Evolutionary conservation across 441 rosid genomes (phyloP).

Genomic region (Breynia disticha): DNA sequence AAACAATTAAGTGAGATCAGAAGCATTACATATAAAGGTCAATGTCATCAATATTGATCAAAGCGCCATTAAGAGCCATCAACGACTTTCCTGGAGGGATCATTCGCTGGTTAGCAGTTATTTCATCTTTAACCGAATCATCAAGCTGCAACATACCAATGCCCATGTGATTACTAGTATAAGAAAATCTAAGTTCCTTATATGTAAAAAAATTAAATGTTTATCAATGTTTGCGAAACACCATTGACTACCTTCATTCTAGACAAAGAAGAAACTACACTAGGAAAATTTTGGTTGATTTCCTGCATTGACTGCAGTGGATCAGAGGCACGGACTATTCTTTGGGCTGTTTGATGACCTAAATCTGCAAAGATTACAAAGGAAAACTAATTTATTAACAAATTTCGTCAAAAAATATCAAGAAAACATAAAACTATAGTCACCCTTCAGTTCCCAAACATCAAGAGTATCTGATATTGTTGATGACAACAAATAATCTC

Average conservation of each 20-base stretch:
- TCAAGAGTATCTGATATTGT: conserved; percentile 92
- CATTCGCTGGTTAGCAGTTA: conserved; percentile 89
- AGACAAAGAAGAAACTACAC: conserved; percentile 91
- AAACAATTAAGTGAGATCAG: conserved; percentile 12
- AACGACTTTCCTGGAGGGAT: conserved; percentile 95
- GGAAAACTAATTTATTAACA: conserved; percentile 19
- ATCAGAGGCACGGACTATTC: conserved; percentile 93
- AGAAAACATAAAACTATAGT: conserved; percentile 1
- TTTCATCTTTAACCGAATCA: conserved; percentile 90
- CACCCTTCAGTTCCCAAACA: conserved; percentile 99
- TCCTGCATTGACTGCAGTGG: conserved; percentile 97
- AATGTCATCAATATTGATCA: conserved; percentile 85
- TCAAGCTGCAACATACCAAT: conserved; percentile 53
- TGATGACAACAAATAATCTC: conserved; percentile 87
- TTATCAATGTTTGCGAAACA: not conserved
- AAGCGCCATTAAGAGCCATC: conserved; percentile 97
- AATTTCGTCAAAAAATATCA: conserved; percentile 5
- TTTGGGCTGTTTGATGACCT: conserved; percentile 99
- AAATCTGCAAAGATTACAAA: conserved; percentile 43
- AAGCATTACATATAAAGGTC: conserved; percentile 83
- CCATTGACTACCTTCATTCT: conserved; percentile 73
- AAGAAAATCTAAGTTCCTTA: not conserved
- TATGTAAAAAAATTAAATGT: not conserved
- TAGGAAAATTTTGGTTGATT: conserved; percentile 96
- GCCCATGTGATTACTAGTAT: not conserved